A percentile compares a stretch with the other conserved stretches of the same genome.
Evolutionary conservation across 768 basidiomycete species (phyloP).

Genomic region (Xerocomus brunneocitrinus): DNA sequence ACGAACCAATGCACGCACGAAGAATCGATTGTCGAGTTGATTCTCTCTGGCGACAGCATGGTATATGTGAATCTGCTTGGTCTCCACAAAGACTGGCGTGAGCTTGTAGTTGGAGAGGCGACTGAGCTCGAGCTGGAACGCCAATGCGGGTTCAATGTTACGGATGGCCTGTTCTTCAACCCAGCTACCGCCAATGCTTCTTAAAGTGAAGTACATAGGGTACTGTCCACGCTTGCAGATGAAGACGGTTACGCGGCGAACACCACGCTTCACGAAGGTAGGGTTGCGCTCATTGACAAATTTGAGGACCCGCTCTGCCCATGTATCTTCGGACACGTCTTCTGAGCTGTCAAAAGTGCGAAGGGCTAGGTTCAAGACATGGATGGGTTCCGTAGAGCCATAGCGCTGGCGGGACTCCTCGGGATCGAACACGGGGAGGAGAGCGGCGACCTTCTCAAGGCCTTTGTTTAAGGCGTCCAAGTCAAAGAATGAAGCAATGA

Average conservation of each 20-base stretch:
- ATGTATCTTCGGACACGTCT: constrained; percentile 71
- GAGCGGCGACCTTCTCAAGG: constrained; percentile 66
- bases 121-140: constrained; percentile 95
- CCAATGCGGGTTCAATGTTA: constrained; percentile 96
- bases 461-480: constrained; percentile 62
- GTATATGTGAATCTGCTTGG: constrained; percentile 97
- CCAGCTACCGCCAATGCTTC: constrained; percentile 72
- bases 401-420: constrained; percentile 73
- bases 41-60: constrained; percentile 94
- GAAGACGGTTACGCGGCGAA: constrained; percentile 88
- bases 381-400: constrained; percentile 74
- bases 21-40: constrained; percentile 97
- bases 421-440: constrained; percentile 70
- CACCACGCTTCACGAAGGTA: constrained; percentile 67
- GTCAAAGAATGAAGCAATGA: constrained; percentile 87
- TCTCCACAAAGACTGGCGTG: constrained; percentile 93
- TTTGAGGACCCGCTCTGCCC: constrained; percentile 65
- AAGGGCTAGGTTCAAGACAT: constrained; percentile 91
- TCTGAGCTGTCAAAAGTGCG: constrained; percentile 81
- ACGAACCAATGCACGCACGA: constrained; percentile 92
- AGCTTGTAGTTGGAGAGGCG: constrained; percentile 96
- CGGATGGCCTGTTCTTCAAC: constrained; percentile 93
- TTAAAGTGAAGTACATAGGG: constrained; percentile 91
- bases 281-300: constrained; percentile 67
- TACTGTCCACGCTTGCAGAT: constrained; percentile 90